Conservation (phyloP, 2,329 filamentous ascomycete genomes). For the Monosporascus sp. region DNA sequence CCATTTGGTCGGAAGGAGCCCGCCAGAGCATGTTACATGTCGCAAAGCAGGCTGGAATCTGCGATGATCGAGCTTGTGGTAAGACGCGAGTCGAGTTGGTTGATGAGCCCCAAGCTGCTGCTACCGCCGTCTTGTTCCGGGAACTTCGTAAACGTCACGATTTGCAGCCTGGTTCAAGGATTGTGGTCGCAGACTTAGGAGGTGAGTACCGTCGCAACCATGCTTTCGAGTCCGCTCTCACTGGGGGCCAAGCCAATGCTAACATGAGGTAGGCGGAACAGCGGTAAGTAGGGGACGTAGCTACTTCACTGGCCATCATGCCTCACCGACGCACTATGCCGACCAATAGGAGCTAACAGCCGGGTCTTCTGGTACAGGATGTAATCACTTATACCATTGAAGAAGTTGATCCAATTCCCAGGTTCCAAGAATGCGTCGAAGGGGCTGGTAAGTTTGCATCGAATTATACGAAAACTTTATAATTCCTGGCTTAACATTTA, state of each 20-base stretch:
- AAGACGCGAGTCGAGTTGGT: conserved; percentile 30
- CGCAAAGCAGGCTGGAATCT: conserved; percentile 29
- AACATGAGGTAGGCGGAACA: conserved; percentile 3
- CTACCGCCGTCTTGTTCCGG: conserved; percentile 29
- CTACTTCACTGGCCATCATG: too few species aligned
- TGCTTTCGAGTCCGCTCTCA: neutral
- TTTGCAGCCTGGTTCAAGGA: conserved; percentile 17
- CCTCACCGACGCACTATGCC: neutral
- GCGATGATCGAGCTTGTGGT: conserved; percentile 18
- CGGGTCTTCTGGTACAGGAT: conserved; percentile 2
- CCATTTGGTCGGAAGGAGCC: conserved; percentile 9
- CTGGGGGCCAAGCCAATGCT: neutral
- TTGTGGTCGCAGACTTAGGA: conserved; percentile 26
- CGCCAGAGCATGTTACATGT: conserved; percentile 32
- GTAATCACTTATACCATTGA: conserved; percentile 12
- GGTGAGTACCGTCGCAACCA: conserved; percentile 9
- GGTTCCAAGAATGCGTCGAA: conserved; percentile 6
- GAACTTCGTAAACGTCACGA: conserved; percentile 20
- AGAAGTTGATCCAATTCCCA: neutral
- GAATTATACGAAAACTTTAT: neutral
- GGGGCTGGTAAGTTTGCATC: conserved; percentile 3
- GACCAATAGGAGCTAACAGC: neutral
- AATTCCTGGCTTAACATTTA: neutral
- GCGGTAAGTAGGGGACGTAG: neutral
- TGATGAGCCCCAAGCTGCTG: conserved; percentile 41